Base-by-base conservation (phyloP, 257 asterid species). In the Ilex asprella region DNA sequence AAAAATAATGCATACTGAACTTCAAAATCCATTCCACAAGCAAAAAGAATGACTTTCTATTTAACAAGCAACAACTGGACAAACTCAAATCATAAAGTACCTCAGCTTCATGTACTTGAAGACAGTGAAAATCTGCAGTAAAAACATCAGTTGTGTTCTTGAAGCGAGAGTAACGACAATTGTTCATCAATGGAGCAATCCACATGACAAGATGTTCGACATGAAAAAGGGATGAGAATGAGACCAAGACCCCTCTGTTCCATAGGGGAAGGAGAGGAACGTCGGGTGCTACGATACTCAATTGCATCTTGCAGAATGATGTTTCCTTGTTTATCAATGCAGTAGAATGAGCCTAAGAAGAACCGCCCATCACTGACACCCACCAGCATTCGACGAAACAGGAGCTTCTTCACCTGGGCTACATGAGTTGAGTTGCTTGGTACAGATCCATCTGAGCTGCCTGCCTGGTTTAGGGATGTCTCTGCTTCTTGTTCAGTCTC, bases 261-360 rank as follows among this genome's bases (percentile, higher is more conserved):
- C 93, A 83, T 83, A 3, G 94, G 93, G 7, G 95, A 84, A 32
- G 97, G 93, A 58, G 93, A 71, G 50, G 79, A 51, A 7, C 84
- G 76, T 63, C 94, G 70, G 30, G 92, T 89, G 86, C 93, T 84
- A 11, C 95, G 95, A 73, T 86, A 86, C 82, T 86, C 96, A 14
- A 92, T 79, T 7, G 97, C 89, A 63, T 92, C 98, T 70, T 89
- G 95, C 66, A 92, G 96, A 58, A 89, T 86, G 61, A 92, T 86
- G 79, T 92, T 92, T 44, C 95, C 98, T 71, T 88, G 95, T 73
- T 89, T 89, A 75, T 92, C 98, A 46, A 85, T 66, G 79, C 97
- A 92, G 43, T 92, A 89, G 73, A 92, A 92, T 2, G 75, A 30
- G 52, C 98, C 96, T 6, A 83, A 63, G 59, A 92, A 92, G 86